These are phyloP conservation scores for Tetragonia tetragonoides DNA, from an alignment of 148 eudicot species.

Conservation along the genomic window DNA sequence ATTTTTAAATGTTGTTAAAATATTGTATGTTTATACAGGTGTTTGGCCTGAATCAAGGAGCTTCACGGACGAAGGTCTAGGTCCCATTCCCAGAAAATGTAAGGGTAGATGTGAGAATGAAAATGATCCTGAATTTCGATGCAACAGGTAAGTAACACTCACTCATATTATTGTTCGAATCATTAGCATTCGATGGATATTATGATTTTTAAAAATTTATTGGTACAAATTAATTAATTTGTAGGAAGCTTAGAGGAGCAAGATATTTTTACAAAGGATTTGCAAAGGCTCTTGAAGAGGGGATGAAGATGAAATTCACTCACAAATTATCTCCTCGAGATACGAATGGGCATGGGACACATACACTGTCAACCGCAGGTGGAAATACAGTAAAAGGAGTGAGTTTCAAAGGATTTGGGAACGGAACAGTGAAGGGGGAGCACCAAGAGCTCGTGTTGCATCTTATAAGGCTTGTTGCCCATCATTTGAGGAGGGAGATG, in stretches of 20 bases:
- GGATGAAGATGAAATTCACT: no score
- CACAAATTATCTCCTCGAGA: background rate
- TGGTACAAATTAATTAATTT: no score
- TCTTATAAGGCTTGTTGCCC: constrained; percentile 33
- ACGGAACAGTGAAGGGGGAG: constrained; percentile 25
- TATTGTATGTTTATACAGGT: background rate
- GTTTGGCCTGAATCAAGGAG: constrained; percentile 22
- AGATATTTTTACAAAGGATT: constrained; percentile 10
- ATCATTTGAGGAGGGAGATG: no score
- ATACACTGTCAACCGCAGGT: constrained; percentile 12
- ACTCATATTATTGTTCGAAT: no score
- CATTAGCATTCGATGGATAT: no score
- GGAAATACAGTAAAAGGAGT: background rate
- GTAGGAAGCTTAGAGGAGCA: constrained; percentile 17
- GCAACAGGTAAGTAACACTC: constrained; percentile 3
- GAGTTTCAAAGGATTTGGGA: constrained; percentile 4
- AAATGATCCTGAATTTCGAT: background rate
- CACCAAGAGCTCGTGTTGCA: constrained; percentile 23
- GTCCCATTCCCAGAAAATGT: constrained; percentile 12
- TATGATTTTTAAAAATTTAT: no score
- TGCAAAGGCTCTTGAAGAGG: background rate
- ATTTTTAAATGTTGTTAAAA: no score
- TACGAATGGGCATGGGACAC: background rate
- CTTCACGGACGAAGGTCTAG: constrained; percentile 6
- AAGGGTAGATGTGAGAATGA: constrained; percentile 15